Percentiles rank a stretch among this genome's conserved stretches.
Evolutionary conservation across 805 yeast species (phyloP).

Genomic region (Brettanomyces nanus): DNA sequence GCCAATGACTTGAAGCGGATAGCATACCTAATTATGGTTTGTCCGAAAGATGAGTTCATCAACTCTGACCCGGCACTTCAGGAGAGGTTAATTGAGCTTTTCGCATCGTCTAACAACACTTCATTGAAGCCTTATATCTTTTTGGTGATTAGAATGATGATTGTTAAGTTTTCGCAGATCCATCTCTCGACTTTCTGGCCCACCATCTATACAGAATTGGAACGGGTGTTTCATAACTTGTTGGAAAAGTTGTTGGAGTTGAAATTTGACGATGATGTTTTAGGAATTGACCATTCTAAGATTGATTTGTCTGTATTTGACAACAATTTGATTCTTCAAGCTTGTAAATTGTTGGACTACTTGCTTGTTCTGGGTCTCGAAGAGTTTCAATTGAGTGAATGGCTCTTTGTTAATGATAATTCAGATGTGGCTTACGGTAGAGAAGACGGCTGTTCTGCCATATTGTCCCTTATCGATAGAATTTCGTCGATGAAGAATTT

Average conservation of each 20-base stretch:
- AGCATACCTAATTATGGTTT: conserved; percentile 52
- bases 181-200: conserved; percentile 70
- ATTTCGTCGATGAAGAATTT: conserved; percentile 23
- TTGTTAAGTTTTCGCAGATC: conserved; percentile 51
- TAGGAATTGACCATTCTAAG: conserved; percentile 5
- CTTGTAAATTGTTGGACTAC: conserved; percentile 74
- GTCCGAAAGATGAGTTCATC: conserved; percentile 52
- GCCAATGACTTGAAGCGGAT: conserved; percentile 38
- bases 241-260: conserved; percentile 14
- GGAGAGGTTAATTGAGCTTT: conserved; percentile 24
- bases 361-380: conserved; percentile 61
- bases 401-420: conserved; percentile 75
- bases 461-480: conserved; percentile 30
- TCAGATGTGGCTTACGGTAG: conserved; percentile 23
- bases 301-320: conserved; percentile 26
- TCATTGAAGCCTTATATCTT: conserved; percentile 37
- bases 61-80: conserved; percentile 38
- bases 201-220: conserved; percentile 52
- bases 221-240: conserved; percentile 37
- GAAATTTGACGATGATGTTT: conserved; percentile 8
- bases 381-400: conserved; percentile 69
- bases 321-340: conserved; percentile 39
- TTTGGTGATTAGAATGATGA: conserved; percentile 53
- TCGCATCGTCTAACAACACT: conserved; percentile 20
- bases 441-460: conserved; percentile 18